Evolutionary conservation across 768 basidiomycete genomes (phyloP).

Genomic region (Nidula microcarpa): DNA sequence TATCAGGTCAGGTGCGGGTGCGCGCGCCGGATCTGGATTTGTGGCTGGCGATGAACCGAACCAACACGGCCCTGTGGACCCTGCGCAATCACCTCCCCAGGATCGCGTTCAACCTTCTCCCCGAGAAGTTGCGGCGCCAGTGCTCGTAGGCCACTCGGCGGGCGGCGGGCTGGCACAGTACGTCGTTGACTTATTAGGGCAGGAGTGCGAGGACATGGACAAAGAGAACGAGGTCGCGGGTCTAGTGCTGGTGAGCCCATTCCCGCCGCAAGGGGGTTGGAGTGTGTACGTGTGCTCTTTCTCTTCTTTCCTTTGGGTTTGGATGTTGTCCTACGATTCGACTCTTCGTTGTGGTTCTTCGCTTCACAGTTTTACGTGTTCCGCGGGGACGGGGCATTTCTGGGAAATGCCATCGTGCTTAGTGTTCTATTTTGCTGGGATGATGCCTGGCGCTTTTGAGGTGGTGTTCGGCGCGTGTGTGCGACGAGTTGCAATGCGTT

Average conservation of each 20-base stretch:
- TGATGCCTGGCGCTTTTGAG: too few relatives aligned
- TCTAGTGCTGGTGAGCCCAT: slow-evolving; percentile 1
- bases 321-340: too few relatives aligned
- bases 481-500: too few relatives aligned
- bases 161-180: slow-evolving; percentile 9
- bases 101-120: not conserved
- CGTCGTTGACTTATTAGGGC: not conserved
- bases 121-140: not conserved
- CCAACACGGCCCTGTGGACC: too few relatives aligned
- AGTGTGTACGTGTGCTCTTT: not conserved
- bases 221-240: not conserved
- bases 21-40: not conserved
- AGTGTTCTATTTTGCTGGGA: too few relatives aligned
- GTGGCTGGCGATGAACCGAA: too few relatives aligned
- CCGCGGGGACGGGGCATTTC: not conserved
- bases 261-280: slow-evolving; percentile 1
- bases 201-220: not conserved
- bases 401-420: too few relatives aligned
- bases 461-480: too few relatives aligned
- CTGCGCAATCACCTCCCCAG: not conserved
- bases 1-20: not conserved
- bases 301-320: not conserved
- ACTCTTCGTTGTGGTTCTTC: too few relatives aligned
- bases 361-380: too few relatives aligned
- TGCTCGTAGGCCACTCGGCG: slow-evolving; percentile 9